Base-by-base conservation (phyloP, 2,329 filamentous ascomycete genomes). In the Trichothecium roseum region DNA sequence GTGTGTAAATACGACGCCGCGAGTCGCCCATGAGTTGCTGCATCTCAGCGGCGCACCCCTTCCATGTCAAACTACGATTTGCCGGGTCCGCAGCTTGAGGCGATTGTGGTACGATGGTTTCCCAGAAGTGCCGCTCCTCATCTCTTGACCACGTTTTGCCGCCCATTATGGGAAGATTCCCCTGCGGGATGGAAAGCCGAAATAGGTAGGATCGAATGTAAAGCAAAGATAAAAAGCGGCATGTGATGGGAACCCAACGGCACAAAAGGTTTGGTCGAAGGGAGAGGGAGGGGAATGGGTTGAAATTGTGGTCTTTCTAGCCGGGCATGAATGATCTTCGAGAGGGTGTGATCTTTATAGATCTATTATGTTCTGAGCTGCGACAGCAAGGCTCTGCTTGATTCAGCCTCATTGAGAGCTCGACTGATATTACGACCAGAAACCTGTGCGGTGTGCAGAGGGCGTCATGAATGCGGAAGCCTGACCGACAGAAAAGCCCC, bases 121-220 rank as follows among this genome's bases (percentile, higher is more conserved):
- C 49, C 70, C 69, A 74, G 45, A 72, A 73, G 41, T 62, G 50
- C 2, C 45, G 37, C 48, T 74, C 70, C 40, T 74, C 70, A 1
- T 58, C 49, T 0, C 38, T 38, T 1, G 64, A 61, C 70, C 70
- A 74, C 5, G 62, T 51, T 41, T 63, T 70, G 17, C 68, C 69
- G 5, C 63, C 67, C 68, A 74, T 71, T 17, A 18, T 58, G 26
- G 28, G 15, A 14, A 35, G n/a, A 15, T 28, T 12, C n/a, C 14
- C 27, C 20, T 28, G 20, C 8, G 7, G 17, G 32, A n/a, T 24
- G 18, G 12, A 33, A 17, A 20, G 15, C n/a, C n/a, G n/a, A n/a
- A n/a, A n/a, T n/a, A n/a, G n/a, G n/a, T n/a, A n/a, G n/a, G n/a
- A n/a, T n/a, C n/a, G n/a, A n/a, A n/a, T n/a, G n/a, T n/a, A n/a